Evolutionary conservation across 768 basidiomycete genomes (phyloP).

Genomic region (Gloeophyllum trabeum): DNA sequence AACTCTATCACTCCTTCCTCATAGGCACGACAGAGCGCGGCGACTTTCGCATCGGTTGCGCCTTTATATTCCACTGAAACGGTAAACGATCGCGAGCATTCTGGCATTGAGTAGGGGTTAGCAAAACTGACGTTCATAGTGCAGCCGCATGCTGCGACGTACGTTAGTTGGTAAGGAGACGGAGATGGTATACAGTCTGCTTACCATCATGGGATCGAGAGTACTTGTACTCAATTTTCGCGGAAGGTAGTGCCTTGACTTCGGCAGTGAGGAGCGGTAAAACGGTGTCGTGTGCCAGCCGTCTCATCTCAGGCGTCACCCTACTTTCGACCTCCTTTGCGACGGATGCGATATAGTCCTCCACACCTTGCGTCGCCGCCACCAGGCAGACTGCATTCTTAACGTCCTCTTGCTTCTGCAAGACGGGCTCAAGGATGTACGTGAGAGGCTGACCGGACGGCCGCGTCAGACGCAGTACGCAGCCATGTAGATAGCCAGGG

Average conservation of each 20-base stretch:
- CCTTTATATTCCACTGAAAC: slow-evolving; percentile 39
- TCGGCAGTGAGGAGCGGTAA: slow-evolving; percentile 34
- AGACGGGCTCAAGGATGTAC: slow-evolving; percentile 53
- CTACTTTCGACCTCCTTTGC: slow-evolving; percentile 30
- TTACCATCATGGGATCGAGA: slow-evolving; percentile 40
- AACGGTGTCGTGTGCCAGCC: slow-evolving; percentile 31
- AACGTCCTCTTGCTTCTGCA: slow-evolving; percentile 52
- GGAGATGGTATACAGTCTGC: slow-evolving; percentile 3
- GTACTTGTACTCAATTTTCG: slow-evolving; percentile 29
- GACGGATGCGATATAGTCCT: slow-evolving; percentile 39
- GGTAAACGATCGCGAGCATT: slow-evolving; percentile 30
- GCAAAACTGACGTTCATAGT: slow-evolving; percentile 32
- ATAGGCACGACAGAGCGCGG: slow-evolving; percentile 39
- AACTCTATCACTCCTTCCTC: slow-evolving; percentile 48
- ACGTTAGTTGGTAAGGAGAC: slow-evolving; percentile 1
- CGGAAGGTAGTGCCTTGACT: slow-evolving; percentile 27
- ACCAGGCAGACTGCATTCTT: slow-evolving; percentile 56
- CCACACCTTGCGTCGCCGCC: slow-evolving; percentile 54
- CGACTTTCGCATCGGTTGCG: slow-evolving; percentile 52
- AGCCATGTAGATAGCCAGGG: no score
- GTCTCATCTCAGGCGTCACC: slow-evolving; percentile 32
- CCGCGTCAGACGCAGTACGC: slow-evolving; percentile 36
- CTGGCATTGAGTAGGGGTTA: slow-evolving; percentile 13
- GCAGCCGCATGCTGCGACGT: slow-evolving; percentile 40
- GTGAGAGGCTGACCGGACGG: slow-evolving; percentile 49